Evolutionary conservation across 106 monocot species (phyloP), one percentile per base, ranked within the genome.

Genomic region (Dioscorea zingiberensis): DNA sequence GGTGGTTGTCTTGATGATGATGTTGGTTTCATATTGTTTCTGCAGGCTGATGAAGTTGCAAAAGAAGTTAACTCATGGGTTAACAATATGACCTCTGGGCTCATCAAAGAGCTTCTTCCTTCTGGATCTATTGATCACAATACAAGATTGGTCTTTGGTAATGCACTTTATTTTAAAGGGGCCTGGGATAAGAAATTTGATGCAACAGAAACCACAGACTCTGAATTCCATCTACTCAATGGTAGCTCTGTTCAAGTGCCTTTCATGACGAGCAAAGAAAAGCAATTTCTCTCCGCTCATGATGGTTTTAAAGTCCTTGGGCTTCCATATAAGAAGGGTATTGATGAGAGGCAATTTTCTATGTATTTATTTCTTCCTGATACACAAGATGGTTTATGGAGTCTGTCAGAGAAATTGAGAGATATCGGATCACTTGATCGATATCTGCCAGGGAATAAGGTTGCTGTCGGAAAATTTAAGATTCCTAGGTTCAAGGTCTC

Each of bases 141-240:
- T 30, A 86, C 89, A 2, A 83, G 83, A 23, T 72, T 94, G 47
- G 67, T 94, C 12, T 58, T 94, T 12, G 81, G 63, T 17, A 94
- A 94, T 79, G 89, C 86, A n/a, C 72, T 94, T 0, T 94, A 94
- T 69, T 94, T 89, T 70, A 94, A 94, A 66, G 94, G 89, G 57
- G 69, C 56, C 6, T 94, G 94, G 94, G 55, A 73, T 11, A 69
- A 81, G 28, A 86, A 83, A 28, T 86, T 94, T 63, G 80, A 84
- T 68, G 53, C 76, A 26, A 75, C 78, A 27, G 12, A 68, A 30
- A 72, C 78, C 15, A 67, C 46, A 45, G 30, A 78, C 16, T 24
- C 54, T 15, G 63, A 61, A 9, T 78, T 78, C 21, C 27, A 72
- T 23, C 66, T 78, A 24, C 60, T 78, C 27, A 45, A 56, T 57